phyloP scores from a whole-genome alignment of 2,329 filamentous ascomycete genomes.

The Plectosphaerella sp. region DNA sequence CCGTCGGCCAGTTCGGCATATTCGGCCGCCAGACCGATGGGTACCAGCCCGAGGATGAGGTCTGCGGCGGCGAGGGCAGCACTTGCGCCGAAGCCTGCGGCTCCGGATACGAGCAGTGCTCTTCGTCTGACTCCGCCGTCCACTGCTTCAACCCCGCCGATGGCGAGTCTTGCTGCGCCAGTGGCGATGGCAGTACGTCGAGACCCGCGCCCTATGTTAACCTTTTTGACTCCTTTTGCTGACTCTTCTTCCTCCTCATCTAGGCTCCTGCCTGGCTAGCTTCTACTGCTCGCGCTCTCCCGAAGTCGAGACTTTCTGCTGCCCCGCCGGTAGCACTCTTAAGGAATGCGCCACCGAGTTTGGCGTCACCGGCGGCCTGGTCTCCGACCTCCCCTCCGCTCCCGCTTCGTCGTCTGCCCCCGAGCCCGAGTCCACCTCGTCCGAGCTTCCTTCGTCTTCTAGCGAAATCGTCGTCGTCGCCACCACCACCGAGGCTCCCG shows the following conservation, averaged over 20 bases:
- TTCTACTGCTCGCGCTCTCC: conserved; percentile 60
- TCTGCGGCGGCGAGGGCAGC: conserved; percentile 40
- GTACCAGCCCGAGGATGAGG: conserved; percentile 43
- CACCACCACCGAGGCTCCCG: neutral
- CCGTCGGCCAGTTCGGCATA: conserved; percentile 32
- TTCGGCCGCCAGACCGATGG: conserved; percentile 38
- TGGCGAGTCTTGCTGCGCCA: conserved; percentile 53
- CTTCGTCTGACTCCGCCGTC: conserved; percentile 40
- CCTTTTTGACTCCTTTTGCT: neutral
- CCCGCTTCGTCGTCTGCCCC: conserved; percentile 45
- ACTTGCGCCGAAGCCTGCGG: conserved; percentile 55
- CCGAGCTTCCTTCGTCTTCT: conserved; percentile 44
- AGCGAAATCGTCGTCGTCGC: neutral
- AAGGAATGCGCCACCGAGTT: conserved; percentile 49
- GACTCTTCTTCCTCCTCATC: neutral
- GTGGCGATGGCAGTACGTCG: conserved; percentile 51
- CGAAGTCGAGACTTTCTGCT: conserved; percentile 52
- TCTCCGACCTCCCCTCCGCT: conserved; percentile 36
- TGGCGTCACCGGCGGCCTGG: conserved; percentile 42
- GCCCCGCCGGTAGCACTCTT: conserved; percentile 50
- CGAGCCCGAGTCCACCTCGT: conserved; percentile 44
- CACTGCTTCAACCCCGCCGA: conserved; percentile 54
- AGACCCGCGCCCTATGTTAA: neutral
- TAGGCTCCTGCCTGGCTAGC: conserved; percentile 56
- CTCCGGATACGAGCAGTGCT: conserved; percentile 41